Evolutionary conservation across 768 basidiomycete species (phyloP), one percentile per base, ranked within the genome.

Genomic region (Trametes villosa): DNA sequence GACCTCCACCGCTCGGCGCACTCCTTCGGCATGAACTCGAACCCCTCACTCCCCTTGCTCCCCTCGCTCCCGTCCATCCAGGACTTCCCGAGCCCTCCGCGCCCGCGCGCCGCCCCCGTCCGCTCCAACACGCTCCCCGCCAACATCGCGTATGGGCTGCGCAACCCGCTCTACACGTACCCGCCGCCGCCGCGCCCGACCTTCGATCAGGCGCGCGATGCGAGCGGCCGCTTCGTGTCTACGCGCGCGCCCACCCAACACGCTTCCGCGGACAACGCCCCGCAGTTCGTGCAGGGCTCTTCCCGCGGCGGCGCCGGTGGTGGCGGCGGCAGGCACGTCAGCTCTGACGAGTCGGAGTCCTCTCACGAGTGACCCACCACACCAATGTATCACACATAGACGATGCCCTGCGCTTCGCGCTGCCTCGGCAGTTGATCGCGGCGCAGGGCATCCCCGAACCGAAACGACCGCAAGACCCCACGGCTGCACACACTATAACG

Each of bases 221-320:
- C 46, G 11, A 56, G 53, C 29, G 60, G 53, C 47, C 60, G 60
- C 31, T 56, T 51, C 47, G 31, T 44, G 15, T 13, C n/a, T n/a
- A n/a, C 53, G 24, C 17, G 41, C 41, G 31, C 30, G 3, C 9
- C 31, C 24, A 15, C 18, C 20, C 31, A 40, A 30, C 59, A 54
- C 24, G 40, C 30, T 33, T 9, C 26, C 12, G 59, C 27, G 8
- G 36, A 34, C 7, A 8, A 31, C 8, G 17, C 47, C 18, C 60
- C 55, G 31, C 24, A 42, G 12, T 61, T 50, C 53, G 40, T 56
- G 9, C 38, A 55, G 47, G 53, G 60, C 30, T 49, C 53, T 4
- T 49, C 53, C 27, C 60, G n/a, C n/a, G n/a, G n/a, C n/a, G n/a
- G n/a, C n/a, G n/a, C n/a, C n/a, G n/a, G n/a, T n/a, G n/a, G n/a